A percentile compares a stretch with the other conserved stretches of the same genome.
Evolutionary conservation across 768 basidiomycete genomes (phyloP).

Genomic region (Artomyces pyxidatus): DNA sequence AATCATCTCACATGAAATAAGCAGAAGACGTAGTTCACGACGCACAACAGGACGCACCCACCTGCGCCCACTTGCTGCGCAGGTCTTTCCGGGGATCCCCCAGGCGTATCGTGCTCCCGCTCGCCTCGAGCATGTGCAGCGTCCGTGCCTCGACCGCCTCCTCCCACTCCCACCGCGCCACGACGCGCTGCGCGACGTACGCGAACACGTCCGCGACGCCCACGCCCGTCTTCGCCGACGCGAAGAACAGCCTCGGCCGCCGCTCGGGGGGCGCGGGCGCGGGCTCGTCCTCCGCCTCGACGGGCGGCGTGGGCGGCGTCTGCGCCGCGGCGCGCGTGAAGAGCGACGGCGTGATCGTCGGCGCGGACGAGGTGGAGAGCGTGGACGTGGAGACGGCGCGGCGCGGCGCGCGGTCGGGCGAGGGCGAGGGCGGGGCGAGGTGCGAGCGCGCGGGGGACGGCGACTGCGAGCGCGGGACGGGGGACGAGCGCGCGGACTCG

Average conservation of each 20-base stretch:
- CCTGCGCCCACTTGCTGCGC: neutral
- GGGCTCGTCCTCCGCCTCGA: conserved; percentile 1
- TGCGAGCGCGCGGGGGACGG: conserved; percentile 12
- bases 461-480: conserved; percentile 29
- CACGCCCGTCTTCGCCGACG: conserved; percentile 72
- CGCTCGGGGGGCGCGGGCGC: conserved; percentile 32
- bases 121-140: conserved; percentile 31
- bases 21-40: no score
- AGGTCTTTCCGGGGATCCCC: neutral
- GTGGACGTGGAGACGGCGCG: conserved; percentile 11
- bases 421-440: conserved; percentile 18
- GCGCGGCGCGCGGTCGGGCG: conserved; percentile 17
- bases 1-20: no score
- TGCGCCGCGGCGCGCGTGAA: conserved; percentile 12
- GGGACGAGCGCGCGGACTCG: conserved; percentile 55
- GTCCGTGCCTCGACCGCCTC: conserved; percentile 42
- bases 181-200: conserved; percentile 60
- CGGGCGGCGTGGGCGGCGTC: conserved; percentile 5
- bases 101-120: conserved; percentile 6
- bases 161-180: conserved; percentile 58
- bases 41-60: conserved; percentile 1
- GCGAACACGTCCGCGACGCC: conserved; percentile 70
- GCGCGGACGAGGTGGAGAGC: conserved; percentile 15
- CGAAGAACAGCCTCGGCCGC: conserved; percentile 63
- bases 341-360: conserved; percentile 20